Conservation (phyloP, 176 grass and related monocot species). For the Phoenix roebelenii region DNA sequence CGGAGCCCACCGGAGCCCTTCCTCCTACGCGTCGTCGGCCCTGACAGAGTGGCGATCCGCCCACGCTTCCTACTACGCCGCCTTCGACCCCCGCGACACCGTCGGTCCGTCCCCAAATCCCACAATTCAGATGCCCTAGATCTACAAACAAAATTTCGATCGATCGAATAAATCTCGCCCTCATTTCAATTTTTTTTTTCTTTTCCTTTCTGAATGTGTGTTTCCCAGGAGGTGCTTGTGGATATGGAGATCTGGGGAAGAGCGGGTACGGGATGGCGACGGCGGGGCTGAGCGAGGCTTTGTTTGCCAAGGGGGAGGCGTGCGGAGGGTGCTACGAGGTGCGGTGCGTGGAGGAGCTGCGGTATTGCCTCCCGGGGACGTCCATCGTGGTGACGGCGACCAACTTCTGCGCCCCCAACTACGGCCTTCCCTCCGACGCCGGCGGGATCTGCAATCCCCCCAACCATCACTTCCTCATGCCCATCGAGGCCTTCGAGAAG, state of each 20-base stretch:
- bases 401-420: slow-evolving; percentile 96
- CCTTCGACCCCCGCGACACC: slow-evolving; percentile 74
- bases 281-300: slow-evolving; percentile 74
- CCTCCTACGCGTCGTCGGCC: slow-evolving; percentile 42
- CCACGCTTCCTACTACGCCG: slow-evolving; percentile 89
- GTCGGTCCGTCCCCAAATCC: slow-evolving; percentile 24
- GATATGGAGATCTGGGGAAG: slow-evolving; percentile 91
- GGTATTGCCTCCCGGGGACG: slow-evolving; percentile 86
- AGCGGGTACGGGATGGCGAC: slow-evolving; percentile 89
- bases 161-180: background rate
- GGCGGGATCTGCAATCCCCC: slow-evolving; percentile 88
- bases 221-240: slow-evolving; percentile 73
- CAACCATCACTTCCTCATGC: slow-evolving; percentile 91
- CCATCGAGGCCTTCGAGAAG: slow-evolving; percentile 96
- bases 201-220: background rate
- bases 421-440: slow-evolving; percentile 63
- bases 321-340: slow-evolving; percentile 99
- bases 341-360: slow-evolving; percentile 76
- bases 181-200: background rate
- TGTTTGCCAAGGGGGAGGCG: slow-evolving; percentile 75
- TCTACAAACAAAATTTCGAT: too few species aligned
- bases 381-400: slow-evolving; percentile 88
- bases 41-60: slow-evolving; percentile 89
- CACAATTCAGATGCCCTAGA: too few species aligned
- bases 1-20: slow-evolving; percentile 40